Percentiles rank a stretch among this genome's conserved stretches.
These are phyloP conservation scores for Fraxinus xanthoxyloides DNA, from an alignment of 305 asterid genomes.

Conservation along the genomic window DNA sequence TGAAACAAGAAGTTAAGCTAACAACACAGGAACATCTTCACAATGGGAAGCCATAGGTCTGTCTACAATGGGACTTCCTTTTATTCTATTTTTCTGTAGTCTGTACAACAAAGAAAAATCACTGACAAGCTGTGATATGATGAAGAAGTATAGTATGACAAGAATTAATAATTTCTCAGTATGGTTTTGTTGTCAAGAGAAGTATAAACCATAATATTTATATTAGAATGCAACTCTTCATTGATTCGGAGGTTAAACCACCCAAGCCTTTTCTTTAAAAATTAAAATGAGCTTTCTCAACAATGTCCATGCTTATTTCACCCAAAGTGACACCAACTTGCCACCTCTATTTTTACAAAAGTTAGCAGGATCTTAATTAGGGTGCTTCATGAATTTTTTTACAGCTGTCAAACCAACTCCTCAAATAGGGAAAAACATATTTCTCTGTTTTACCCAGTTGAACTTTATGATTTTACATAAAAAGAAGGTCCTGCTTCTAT, in stretches of 20 bases:
- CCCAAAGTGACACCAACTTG: neutral
- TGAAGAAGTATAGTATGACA: neutral
- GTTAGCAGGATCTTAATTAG: neutral
- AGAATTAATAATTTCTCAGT: neutral
- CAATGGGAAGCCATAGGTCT: neutral
- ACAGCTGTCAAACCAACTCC: neutral
- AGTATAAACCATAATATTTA: neutral
- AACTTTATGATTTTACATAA: neutral
- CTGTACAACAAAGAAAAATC: neutral
- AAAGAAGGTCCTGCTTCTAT: neutral
- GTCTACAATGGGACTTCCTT: neutral
- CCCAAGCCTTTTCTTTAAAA: neutral
- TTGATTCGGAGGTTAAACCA: slow-evolving; percentile 4
- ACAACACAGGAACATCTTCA: neutral
- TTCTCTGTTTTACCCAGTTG: neutral
- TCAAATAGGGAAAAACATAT: neutral
- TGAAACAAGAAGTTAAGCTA: neutral
- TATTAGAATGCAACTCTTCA: neutral
- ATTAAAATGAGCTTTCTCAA: neutral
- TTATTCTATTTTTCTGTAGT: neutral
- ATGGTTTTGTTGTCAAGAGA: neutral
- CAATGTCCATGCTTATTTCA: neutral
- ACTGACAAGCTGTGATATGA: neutral
- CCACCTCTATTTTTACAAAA: neutral
- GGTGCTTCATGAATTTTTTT: neutral